Conservation (phyloP, 805 yeast species). For the Saccharomycopsis capsularis region DNA sequence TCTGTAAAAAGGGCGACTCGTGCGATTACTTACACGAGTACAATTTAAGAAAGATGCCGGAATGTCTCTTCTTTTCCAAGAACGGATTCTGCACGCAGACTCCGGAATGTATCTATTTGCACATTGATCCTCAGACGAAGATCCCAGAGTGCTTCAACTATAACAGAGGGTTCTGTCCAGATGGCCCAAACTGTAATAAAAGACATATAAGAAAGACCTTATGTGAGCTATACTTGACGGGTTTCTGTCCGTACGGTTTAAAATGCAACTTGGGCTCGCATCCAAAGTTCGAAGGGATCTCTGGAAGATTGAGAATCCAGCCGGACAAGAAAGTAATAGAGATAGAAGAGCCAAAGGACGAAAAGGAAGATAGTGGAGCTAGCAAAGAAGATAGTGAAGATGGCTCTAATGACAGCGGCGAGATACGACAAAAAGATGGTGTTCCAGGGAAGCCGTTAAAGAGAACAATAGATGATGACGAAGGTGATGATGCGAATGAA, state of each 20-base stretch:
- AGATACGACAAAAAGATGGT: no score
- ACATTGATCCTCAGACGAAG: constrained; percentile 81
- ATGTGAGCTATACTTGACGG: constrained; percentile 78
- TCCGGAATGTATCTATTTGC: constrained; percentile 89
- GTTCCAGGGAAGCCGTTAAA: no score
- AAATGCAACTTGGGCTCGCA: constrained; percentile 71
- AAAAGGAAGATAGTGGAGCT: background rate
- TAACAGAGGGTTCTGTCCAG: constrained; percentile 83
- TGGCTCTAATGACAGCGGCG: no score
- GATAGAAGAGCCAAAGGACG: background rate
- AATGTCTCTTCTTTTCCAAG: constrained; percentile 80
- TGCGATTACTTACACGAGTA: constrained; percentile 97
- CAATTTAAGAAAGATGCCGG: constrained; percentile 92
- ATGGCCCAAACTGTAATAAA: constrained; percentile 78
- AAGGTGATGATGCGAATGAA: no score
- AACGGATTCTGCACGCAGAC: constrained; percentile 82
- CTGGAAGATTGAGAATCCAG: constrained; percentile 33
- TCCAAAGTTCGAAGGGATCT: constrained; percentile 60
- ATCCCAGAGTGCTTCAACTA: constrained; percentile 85
- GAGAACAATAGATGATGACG: no score
- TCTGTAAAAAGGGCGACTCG: constrained; percentile 92
- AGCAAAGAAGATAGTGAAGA: background rate
- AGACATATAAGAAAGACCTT: constrained; percentile 70
- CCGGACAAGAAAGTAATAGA: constrained; percentile 25
- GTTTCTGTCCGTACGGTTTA: constrained; percentile 89